Evolutionary conservation across 768 basidiomycete genomes (phyloP).

Genomic region (Obba rivulosa): DNA sequence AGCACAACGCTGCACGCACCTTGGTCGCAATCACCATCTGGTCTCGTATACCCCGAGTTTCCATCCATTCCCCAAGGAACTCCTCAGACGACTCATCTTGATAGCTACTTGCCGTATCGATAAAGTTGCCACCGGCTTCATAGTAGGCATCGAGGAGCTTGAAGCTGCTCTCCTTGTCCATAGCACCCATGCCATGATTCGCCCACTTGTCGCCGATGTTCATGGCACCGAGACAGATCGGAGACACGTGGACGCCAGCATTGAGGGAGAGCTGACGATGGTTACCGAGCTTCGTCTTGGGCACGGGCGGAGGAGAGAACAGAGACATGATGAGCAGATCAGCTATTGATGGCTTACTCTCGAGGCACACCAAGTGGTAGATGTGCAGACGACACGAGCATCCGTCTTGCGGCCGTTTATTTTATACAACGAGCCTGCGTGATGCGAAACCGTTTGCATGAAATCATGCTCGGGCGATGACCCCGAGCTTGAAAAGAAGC

Average conservation of each 20-base stretch:
- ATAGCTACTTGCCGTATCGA: constrained; percentile 44
- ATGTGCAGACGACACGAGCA: no score
- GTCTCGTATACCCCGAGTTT: constrained; percentile 36
- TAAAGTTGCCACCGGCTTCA: constrained; percentile 43
- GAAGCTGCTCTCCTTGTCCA: no score
- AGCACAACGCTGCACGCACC: constrained; percentile 17
- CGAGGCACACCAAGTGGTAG: no score
- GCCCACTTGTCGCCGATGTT: constrained; percentile 43
- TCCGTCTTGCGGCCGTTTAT: no score
- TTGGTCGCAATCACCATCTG: constrained; percentile 45
- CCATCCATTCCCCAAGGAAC: constrained; percentile 50
- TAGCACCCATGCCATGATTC: constrained; percentile 25
- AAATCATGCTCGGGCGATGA: no score
- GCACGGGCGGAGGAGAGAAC: constrained; percentile 14
- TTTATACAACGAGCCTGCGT: no score
- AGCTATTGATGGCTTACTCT: no score
- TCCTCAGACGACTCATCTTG: constrained; percentile 52
- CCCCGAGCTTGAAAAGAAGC: no score
- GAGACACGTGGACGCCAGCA: constrained; percentile 44
- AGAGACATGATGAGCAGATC: no score
- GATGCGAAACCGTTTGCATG: no score
- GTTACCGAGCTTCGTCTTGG: constrained; percentile 22
- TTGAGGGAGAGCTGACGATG: constrained; percentile 35
- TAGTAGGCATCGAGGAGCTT: constrained; percentile 41
- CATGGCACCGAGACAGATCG: constrained; percentile 43